A percentile compares a stretch with the other conserved stretches of the same genome.
Conservation (phyloP, 1,284 basidiomycete species). For the Ustilago curta region DNA sequence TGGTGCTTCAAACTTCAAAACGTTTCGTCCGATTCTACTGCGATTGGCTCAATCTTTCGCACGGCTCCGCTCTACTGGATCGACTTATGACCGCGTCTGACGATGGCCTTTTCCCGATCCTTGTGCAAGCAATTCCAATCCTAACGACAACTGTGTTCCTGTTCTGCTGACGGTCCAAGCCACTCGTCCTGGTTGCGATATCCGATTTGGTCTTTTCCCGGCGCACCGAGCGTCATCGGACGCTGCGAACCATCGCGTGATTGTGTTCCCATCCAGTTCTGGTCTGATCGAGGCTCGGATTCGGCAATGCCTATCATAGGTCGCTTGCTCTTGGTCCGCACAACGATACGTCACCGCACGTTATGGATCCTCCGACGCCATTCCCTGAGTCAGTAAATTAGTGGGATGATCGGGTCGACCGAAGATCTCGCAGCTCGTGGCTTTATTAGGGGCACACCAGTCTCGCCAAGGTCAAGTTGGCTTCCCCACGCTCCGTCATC, state of each 20-base stretch:
- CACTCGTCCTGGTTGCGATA: constrained; percentile 8
- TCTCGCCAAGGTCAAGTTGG: constrained; percentile 7
- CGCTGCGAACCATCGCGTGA: background rate
- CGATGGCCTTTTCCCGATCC: constrained; percentile 8
- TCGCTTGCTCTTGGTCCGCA: background rate
- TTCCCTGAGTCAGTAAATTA: background rate
- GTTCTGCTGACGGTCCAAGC: constrained; percentile 1
- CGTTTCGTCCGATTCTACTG: constrained; percentile 1
- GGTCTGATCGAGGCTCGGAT: background rate
- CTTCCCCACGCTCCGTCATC: background rate
- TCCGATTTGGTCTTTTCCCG: background rate
- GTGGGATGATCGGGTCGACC: background rate
- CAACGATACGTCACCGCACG: background rate
- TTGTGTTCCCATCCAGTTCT: background rate
- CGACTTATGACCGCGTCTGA: constrained; percentile 3
- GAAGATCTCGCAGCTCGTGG: background rate
- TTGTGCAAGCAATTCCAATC: constrained; percentile 26
- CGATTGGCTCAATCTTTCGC: constrained; percentile 3
- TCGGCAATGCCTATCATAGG: background rate
- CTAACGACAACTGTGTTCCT: constrained; percentile 11
- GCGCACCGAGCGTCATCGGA: background rate
- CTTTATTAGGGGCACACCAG: background rate
- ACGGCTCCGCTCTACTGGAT: constrained; percentile 4
- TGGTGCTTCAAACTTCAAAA: constrained; percentile 22
- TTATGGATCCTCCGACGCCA: background rate